phyloP scores from a whole-genome alignment of 306 rosid genomes.

The Trifolium fragiferum region DNA sequence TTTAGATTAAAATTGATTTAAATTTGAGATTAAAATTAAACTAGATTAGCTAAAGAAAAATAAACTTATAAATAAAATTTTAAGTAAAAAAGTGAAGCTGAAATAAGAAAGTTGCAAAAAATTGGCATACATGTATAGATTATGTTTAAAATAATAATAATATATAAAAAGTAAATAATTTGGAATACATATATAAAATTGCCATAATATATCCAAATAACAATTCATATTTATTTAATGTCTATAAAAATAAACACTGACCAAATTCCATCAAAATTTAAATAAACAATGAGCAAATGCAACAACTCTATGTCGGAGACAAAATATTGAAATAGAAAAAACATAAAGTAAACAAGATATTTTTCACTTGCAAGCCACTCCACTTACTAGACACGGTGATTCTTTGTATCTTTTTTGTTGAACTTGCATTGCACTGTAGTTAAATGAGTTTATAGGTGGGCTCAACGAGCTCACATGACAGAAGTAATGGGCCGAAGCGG shows the following conservation, averaged over 20 bases:
- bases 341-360: not conserved
- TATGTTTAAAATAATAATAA: too few relatives aligned
- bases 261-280: not conserved
- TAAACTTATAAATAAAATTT: too few relatives aligned
- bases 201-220: not conserved
- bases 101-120: too few relatives aligned
- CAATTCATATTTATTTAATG: not conserved
- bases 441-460: not conserved
- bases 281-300: not conserved
- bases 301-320: not conserved
- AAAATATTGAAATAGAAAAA: not conserved
- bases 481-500: slow-evolving; percentile 49
- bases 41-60: too few relatives aligned
- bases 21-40: too few relatives aligned
- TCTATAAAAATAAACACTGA: not conserved
- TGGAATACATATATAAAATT: too few relatives aligned
- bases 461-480: slow-evolving; percentile 25
- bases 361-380: not conserved
- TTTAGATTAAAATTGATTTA: too few relatives aligned
- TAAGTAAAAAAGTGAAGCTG: too few relatives aligned
- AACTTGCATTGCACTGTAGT: not conserved
- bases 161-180: too few relatives aligned
- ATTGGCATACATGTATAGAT: too few relatives aligned
- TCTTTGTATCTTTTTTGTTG: not conserved
- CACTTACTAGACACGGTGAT: not conserved